Evolutionary conservation across 768 basidiomycete species (phyloP), one percentile per base, ranked within the genome.

Genomic region (Saitozyma podzolica): DNA sequence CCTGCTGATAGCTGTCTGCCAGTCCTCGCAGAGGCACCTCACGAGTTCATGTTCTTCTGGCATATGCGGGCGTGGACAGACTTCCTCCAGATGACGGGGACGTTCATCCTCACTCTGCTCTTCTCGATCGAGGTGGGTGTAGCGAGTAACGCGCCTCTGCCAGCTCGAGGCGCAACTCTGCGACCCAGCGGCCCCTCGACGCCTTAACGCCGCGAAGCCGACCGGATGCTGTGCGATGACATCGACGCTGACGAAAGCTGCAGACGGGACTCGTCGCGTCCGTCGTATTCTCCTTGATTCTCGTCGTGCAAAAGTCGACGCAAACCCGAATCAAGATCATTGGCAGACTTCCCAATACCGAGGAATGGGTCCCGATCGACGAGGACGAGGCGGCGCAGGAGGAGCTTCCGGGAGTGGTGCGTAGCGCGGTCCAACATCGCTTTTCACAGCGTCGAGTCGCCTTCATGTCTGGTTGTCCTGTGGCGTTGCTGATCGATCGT

Each of bases 51-150:
- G 39, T 96, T 88, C 76, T 92, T 91, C 73, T 91, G 88, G 86
- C 87, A 83, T 70, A 92, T 96, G 85, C 75, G 85, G n/a, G 90
- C 95, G n/a, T 94, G 91, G 90, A 86, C 86, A 43, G 95, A 98
- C 76, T 82, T 95, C 53, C 81, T 85, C 6, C 85, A 98, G 72
- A 92, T 97, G 89, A 81, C 82, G 19, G 84, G 93, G 56, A 97
- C 96, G 0, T 96, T 98, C 80, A 70, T 88, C 65, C 85, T 91
- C 58, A 92, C 92, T 2, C 86, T 96, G 59, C 78, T 96, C 20
- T 93, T 91, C 87, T 87, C 89, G 67, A 87, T 98, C 59, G 93
- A 98, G 82, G 81, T 81, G 52, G 59, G 80, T 62, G 10, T 29
- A 29, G 29, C 29, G 29, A 37, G 19, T 29, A 29, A 5, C 29